Evolutionary conservation across 768 basidiomycete species (phyloP), one percentile per base, ranked within the genome.

Genomic region (Strobilomyces confusus): DNA sequence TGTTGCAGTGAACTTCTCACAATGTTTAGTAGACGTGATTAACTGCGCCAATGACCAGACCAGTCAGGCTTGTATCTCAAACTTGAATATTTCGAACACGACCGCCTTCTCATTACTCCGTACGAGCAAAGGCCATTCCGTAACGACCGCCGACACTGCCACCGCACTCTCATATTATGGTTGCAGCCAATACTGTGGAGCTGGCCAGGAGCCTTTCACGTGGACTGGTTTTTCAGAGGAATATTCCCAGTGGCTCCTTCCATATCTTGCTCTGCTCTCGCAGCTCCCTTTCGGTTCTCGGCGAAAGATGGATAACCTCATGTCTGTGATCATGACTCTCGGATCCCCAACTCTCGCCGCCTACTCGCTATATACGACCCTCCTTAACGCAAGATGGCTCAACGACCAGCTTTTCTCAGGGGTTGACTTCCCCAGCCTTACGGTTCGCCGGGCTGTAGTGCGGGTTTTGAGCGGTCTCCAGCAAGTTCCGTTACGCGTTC

Each of bases 211-310:
- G 9, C 14, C 54, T 13, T 69, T 67, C 22, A 37, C 20, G 13
- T 67, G 65, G 64, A 20, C 19, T 2, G 30, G 26, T 3, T 69
- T 67, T 46, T 46, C 67, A 0, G 73, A 75, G 41, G 67, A 76
- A 44, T 77, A 73, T 57, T 65, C 69, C 12, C 58, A 75, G 0
- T 80, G 78, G 79, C 64, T 80, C 2, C 51, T 80, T 6, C 79
- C 79, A 11, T 78, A 75, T 69, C 69, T 80, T 14, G 76, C 78
- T 1, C 55, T 80, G 9, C 63, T 80, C n/a, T 77, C 77, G 0
- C 77, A 77, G 45, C 71, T 80, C 17, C 79, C 78, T 0, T 80
- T 77, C 22, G 77, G 77, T 7, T 68, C 73, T 32, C 64, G 56
- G 12, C 69, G 70, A 47, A 71, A 61, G 22, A 57, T 68, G 19